Percentiles rank a stretch among this genome's conserved stretches.
Evolutionary conservation across 2,329 filamentous ascomycete species (phyloP).

Genomic region (Colletotrichum lindemuthianum): DNA sequence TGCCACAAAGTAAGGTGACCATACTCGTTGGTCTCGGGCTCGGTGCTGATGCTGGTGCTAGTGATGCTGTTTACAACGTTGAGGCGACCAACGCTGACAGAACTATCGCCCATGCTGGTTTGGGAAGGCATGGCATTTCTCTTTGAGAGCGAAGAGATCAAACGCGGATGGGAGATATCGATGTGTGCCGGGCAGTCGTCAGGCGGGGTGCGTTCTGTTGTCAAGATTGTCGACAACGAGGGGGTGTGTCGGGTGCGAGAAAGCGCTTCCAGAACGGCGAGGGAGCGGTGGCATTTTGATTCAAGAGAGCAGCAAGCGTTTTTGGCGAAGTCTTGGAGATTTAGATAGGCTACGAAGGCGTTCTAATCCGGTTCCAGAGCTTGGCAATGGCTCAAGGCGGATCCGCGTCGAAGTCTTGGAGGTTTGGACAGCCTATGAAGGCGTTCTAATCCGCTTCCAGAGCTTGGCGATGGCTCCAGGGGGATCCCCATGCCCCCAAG

Average conservation of each 20-base stretch:
- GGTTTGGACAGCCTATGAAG: background rate
- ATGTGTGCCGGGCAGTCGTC: background rate
- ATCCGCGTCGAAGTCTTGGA: background rate
- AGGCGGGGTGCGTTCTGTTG: constrained; percentile 1
- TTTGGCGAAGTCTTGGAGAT: background rate
- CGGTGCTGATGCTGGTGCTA: constrained; percentile 22
- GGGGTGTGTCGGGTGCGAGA: constrained; percentile 9
- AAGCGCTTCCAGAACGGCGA: constrained; percentile 6
- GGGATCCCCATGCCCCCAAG: constrained; percentile 23
- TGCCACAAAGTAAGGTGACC: constrained; percentile 38
- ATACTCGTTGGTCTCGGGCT: constrained; percentile 31
- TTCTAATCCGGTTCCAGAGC: constrained; percentile 26
- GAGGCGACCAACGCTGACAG: constrained; percentile 6
- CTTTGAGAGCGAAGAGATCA: background rate
- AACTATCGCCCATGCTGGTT: constrained; percentile 23
- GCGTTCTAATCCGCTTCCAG: constrained; percentile 26
- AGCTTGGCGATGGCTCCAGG: constrained; percentile 24
- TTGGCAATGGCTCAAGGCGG: constrained; percentile 23
- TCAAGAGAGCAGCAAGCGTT: constrained; percentile 1
- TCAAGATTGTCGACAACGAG: background rate
- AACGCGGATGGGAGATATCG: background rate
- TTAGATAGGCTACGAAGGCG: background rate
- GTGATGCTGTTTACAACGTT: constrained; percentile 20
- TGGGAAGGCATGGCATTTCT: constrained; percentile 22
- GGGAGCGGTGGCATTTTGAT: constrained; percentile 27